Evolutionary conservation across 1,139 yeast species (phyloP).

Genomic region (Geotrichum aggregatum): DNA sequence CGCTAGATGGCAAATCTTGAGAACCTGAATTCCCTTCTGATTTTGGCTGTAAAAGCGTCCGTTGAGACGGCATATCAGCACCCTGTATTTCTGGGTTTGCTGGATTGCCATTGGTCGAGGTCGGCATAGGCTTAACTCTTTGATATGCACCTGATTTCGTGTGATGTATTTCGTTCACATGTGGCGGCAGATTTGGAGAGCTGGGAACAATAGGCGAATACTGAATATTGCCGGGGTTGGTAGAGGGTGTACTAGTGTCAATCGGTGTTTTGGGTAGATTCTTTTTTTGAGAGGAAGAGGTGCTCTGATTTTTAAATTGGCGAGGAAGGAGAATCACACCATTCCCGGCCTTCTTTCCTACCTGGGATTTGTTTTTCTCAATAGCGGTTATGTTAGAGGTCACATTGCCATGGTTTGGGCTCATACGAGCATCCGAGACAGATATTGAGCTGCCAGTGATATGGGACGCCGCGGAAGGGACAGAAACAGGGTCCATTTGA

Average conservation of each 20-base stretch:
- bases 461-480: neutral
- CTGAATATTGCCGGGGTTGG: neutral
- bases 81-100: neutral
- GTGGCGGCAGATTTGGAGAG: neutral
- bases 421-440: neutral
- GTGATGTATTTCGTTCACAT: conserved; percentile 4
- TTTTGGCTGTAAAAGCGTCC: neutral
- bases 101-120: neutral
- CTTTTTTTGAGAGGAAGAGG: neutral
- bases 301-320: conserved; percentile 24
- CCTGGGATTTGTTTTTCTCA: neutral
- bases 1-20: no score
- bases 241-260: neutral
- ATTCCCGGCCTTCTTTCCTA: conserved; percentile 22
- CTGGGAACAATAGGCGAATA: neutral
- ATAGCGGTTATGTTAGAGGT: neutral
- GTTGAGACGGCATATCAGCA: neutral
- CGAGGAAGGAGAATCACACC: conserved; percentile 34
- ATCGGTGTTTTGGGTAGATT: neutral
- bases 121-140: neutral
- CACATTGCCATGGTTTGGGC: neutral
- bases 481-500: neutral
- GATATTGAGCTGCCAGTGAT: neutral
- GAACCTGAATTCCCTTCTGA: neutral
- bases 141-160: conserved; percentile 13